These are phyloP conservation scores for Gryganskiella cystojenkinii DNA, from an alignment of 192 early-diverging fungal genomes.

Conservation along the genomic window DNA sequence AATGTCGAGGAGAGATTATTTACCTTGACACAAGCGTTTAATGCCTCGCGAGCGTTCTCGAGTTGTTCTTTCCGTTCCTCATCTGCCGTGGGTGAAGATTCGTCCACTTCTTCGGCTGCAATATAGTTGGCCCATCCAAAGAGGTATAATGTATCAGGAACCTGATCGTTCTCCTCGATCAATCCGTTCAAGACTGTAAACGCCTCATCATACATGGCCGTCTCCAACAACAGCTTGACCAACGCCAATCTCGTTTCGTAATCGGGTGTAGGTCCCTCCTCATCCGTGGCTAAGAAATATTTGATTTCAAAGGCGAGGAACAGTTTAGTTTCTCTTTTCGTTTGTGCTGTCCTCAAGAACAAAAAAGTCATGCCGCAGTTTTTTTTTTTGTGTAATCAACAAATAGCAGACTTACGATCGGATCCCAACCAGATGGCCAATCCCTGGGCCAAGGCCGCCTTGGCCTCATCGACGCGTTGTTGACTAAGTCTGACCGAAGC, in stretches of 20 bases:
- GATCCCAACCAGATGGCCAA: slow-evolving; percentile 79
- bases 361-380: too few species aligned
- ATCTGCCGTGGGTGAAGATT: slow-evolving; percentile 30
- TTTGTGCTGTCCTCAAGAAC: too few species aligned
- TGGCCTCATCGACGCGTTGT: slow-evolving; percentile 83
- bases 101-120: slow-evolving; percentile 66
- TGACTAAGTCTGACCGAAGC: slow-evolving; percentile 93
- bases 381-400: too few species aligned
- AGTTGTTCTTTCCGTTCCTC: slow-evolving; percentile 64
- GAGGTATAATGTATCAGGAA: slow-evolving; percentile 93
- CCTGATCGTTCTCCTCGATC: slow-evolving; percentile 93
- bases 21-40: slow-evolving; percentile 75
- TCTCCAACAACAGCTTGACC: slow-evolving; percentile 88
- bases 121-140: slow-evolving; percentile 94
- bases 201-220: slow-evolving; percentile 82
- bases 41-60: slow-evolving; percentile 84
- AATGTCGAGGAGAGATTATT: slow-evolving; percentile 32
- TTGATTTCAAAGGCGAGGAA: too few species aligned
- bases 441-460: slow-evolving; percentile 68
- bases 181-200: slow-evolving; percentile 81
- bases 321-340: too few species aligned
- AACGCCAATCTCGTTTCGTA: slow-evolving; percentile 88
- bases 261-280: slow-evolving; percentile 71
- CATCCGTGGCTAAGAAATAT: slow-evolving; percentile 40
- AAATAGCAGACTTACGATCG: slow-evolving; percentile 58